Percentiles rank a stretch among this genome's conserved stretches.
phyloP scores from a whole-genome alignment of 106 monocot species.

The Amphibolis antarctica region DNA sequence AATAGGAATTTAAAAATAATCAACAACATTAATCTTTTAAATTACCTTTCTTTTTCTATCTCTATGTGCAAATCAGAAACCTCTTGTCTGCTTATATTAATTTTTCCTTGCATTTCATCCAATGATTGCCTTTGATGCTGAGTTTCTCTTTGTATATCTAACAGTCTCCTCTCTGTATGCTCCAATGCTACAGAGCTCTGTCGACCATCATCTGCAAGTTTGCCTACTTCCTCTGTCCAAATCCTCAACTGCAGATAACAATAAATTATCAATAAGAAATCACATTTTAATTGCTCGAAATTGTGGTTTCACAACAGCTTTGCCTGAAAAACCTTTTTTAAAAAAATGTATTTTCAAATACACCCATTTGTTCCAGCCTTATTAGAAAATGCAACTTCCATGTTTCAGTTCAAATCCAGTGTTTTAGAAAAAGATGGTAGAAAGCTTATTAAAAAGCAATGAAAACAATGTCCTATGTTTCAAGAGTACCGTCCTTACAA shows the following conservation, averaged over 20 bases:
- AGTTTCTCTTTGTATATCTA: conserved; percentile 45
- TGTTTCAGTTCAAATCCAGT: too few species aligned
- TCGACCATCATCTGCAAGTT: conserved; percentile 45
- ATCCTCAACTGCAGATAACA: conserved; percentile 32
- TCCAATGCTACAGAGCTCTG: conserved; percentile 35
- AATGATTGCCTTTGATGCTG: conserved; percentile 32
- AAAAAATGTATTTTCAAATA: too few species aligned
- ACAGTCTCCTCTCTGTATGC: conserved; percentile 41
- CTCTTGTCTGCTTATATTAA: conserved; percentile 34
- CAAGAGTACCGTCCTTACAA: too few species aligned
- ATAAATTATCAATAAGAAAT: background rate
- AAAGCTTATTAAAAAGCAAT: background rate
- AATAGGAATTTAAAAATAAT: background rate
- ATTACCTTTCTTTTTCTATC: conserved; percentile 82
- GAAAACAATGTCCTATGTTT: too few species aligned
- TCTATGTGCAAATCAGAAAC: conserved; percentile 55
- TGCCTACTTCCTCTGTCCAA: conserved; percentile 57
- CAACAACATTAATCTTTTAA: background rate
- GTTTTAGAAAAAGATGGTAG: background rate
- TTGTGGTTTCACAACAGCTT: too few species aligned
- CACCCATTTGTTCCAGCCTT: too few species aligned
- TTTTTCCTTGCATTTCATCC: conserved; percentile 31
- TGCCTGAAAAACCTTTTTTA: too few species aligned
- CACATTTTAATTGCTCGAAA: too few species aligned
- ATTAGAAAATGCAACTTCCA: too few species aligned